Evolutionary conservation across 306 rosid species (phyloP), one percentile per base, ranked within the genome.

Genomic region (Rosa multiflora): DNA sequence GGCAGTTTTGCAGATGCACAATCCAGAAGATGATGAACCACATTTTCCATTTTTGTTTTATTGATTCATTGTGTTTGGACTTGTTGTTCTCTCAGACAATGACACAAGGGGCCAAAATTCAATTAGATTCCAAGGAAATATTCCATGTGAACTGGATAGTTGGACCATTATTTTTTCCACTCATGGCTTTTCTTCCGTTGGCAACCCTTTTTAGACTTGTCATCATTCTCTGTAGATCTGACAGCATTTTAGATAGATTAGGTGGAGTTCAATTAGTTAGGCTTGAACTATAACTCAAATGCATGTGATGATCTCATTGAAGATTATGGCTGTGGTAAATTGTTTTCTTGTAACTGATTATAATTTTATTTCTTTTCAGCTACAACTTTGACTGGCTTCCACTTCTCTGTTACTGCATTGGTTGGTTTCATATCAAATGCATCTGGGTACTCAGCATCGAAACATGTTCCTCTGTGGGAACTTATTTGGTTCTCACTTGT

Each of bases 371-470:
- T 9, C 1, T 26, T 8, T 83, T 43, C 89, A 86, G 89, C 89
- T 7, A 86, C 89, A 72, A 83, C 87, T n/a, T 81, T 86, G 75
- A 86, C 87, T 6, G 87, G 89, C 71, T 86, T 86, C 75, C 89
- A 83, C 69, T 86, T 83, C 70, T 70, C 85, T 8, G 82, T 81
- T 15, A 86, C 87, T 12, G 85, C 89, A 39, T 67, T 86, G 85
- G 87, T 86, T 48, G 89, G 89, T 9, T 70, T 85, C 75, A 71
- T 81, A 47, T 86, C 89, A 8, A 83, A 83, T 66, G 87, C 87
- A 47, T 56, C 82, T 6, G 89, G 89, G 44, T 83, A 78, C 75
- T 83, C 89, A 10, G 78, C 84, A 81, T 84, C 89, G 21, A 86
- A 86, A 68, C 78, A 82, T 43, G 75, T 86, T 55, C 89, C 89